phyloP scores from a whole-genome alignment of 805 yeast species.

The Myxozyma monticola region DNA sequence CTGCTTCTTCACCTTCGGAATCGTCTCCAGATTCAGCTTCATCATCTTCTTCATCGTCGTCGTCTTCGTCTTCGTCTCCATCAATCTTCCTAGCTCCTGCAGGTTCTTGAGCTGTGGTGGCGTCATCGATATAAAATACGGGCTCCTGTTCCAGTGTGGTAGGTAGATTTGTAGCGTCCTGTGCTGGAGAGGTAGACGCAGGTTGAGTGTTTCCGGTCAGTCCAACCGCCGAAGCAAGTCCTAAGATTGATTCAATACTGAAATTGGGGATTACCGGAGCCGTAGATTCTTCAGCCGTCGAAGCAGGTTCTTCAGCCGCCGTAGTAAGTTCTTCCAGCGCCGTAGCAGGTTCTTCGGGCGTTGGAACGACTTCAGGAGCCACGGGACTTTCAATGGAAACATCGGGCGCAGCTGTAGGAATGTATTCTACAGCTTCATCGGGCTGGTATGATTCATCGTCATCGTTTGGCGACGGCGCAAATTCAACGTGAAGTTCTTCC shows the following conservation, averaged over 20 bases:
- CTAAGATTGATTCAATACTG: slow-evolving; percentile 18
- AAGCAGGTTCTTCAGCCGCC: too few relatives aligned
- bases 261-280: too few relatives aligned
- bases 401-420: too few relatives aligned
- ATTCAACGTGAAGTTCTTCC: too few relatives aligned
- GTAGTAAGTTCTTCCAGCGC: too few relatives aligned
- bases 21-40: slow-evolving; percentile 1
- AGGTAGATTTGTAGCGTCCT: not conserved
- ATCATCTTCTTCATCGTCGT: not conserved
- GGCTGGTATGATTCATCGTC: too few relatives aligned
- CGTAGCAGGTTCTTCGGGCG: too few relatives aligned
- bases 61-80: not conserved
- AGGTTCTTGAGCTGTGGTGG: slow-evolving; percentile 1
- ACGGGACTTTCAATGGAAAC: too few relatives aligned
- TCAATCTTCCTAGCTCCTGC: not conserved
- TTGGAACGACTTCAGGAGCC: too few relatives aligned
- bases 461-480: too few relatives aligned
- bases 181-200: slow-evolving; percentile 5
- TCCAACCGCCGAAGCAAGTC: slow-evolving; percentile 14
- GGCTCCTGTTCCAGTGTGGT: not conserved
- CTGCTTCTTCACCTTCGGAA: not conserved
- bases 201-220: slow-evolving; percentile 1
- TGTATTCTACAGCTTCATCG: too few relatives aligned
- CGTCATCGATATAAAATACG: slow-evolving; percentile 14
- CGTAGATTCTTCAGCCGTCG: too few relatives aligned